Base-by-base conservation (phyloP, 805 yeast species). In the Dipodascus geniculatus region DNA sequence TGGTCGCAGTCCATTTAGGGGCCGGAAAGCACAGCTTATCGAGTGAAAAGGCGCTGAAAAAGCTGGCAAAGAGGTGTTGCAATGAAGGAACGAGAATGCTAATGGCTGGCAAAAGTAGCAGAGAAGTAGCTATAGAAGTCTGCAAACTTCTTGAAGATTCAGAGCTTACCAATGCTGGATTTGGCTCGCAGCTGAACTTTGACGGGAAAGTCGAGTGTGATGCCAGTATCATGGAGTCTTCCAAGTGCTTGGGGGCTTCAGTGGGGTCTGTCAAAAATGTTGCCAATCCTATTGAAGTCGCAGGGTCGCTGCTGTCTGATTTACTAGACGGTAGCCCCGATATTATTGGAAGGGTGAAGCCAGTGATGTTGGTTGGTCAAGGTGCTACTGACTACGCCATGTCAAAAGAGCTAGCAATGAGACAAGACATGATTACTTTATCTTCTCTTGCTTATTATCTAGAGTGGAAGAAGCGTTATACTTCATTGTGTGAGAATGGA, bases 121-220 rank as follows among this genome's bases (percentile, higher is more conserved):
- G 50, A n/a, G 53, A 53, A n/a, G 66, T 60, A 0, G 64, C 62
- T 22, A 56, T 59, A 3, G 53, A 33, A 1, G 63, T 63, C 6
- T 65, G 69, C n/a, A 28, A 58, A 6, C 9, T 62, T 17, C 61
- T 72, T 9, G 76, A 72, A 51, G 63, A 66, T 49, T 60, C 65
- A 1, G 61, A 60, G 20, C 50, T 65, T 38, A 71, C 73, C 3
- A 72, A 72, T 55, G 69, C 74, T 1, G 76, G 75, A 2, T 48
- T 51, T 3, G 74, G 74, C n/a, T 68, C 74, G 14, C 70, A 71
- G 48, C 57, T 70, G 44, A 69, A 64, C 23, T 42, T 24, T 1
- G 52, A 52, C 9, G 73, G 73, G 1, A 49, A 51, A 2, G 68
- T 71, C 6, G 74, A 71, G 50, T 68, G 74, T 52, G 76, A 72